phyloP scores from a whole-genome alignment of 1,139 yeast species.

The Geotrichum restrictum region DNA sequence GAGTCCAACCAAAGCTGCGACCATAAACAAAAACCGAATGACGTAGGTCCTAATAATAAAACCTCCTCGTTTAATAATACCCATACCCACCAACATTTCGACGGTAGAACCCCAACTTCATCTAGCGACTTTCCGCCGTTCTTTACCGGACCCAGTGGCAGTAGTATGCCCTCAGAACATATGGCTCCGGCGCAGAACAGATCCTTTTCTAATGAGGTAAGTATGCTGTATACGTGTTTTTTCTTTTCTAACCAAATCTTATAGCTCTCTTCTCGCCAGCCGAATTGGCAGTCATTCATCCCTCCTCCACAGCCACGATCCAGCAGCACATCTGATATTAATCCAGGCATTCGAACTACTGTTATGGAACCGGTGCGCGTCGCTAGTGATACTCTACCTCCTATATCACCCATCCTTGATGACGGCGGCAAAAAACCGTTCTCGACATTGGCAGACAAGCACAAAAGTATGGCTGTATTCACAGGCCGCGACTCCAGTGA shows the following conservation, averaged over 20 bases:
- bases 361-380: not conserved
- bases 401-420: not conserved
- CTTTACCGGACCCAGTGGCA: not conserved
- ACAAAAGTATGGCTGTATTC: conserved; percentile 20
- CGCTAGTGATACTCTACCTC: not conserved
- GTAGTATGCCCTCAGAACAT: too few species aligned
- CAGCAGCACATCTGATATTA: not conserved
- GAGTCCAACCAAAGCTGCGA: conserved; percentile 4
- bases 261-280: conserved; percentile 1
- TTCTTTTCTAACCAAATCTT: not conserved
- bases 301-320: conserved; percentile 5
- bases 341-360: conserved; percentile 2
- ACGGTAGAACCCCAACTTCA: conserved; percentile 1
- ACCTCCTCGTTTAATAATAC: conserved; percentile 3
- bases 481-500: conserved; percentile 1
- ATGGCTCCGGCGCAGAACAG: not conserved
- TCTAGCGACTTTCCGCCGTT: conserved; percentile 4
- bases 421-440: conserved; percentile 12
- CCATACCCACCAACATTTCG: not conserved
- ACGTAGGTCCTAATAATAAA: not conserved
- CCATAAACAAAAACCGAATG: conserved; percentile 1
- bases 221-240: not conserved
- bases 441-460: conserved; percentile 14
- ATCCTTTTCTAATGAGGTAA: not conserved
- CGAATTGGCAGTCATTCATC: conserved; percentile 19